A percentile compares a stretch with the other conserved stretches of the same genome.
Conservation (phyloP, 805 yeast species). For the Geotrichum ghanense region DNA sequence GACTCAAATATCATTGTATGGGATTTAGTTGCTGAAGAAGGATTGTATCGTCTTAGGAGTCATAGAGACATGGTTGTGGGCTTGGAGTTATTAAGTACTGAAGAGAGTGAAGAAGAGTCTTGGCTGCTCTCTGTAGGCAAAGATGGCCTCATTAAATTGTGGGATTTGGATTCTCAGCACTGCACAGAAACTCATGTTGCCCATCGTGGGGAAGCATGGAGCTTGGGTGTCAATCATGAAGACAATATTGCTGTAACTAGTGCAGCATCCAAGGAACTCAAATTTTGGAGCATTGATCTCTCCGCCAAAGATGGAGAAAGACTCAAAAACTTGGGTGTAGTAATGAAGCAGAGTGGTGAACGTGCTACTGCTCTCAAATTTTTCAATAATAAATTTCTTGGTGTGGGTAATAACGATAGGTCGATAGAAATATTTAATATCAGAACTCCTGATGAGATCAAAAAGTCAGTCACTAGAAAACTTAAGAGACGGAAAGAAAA, state of each 20-base stretch:
- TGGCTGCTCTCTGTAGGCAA: slow-evolving; percentile 70
- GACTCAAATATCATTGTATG: slow-evolving; percentile 81
- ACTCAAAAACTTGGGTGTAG: slow-evolving; percentile 47
- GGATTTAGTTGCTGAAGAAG: slow-evolving; percentile 92
- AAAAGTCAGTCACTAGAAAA: slow-evolving; percentile 66
- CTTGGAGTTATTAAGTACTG: slow-evolving; percentile 35
- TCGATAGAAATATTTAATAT: slow-evolving; percentile 71
- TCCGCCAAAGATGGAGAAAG: slow-evolving; percentile 39
- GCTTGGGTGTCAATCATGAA: slow-evolving; percentile 39
- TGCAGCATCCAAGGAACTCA: slow-evolving; percentile 71
- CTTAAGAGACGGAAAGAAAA: slow-evolving; percentile 60
- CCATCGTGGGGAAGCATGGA: slow-evolving; percentile 91
- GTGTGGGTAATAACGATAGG: slow-evolving; percentile 69
- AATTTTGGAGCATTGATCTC: slow-evolving; percentile 69
- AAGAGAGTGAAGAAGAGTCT: slow-evolving; percentile 33
- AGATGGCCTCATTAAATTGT: slow-evolving; percentile 83
- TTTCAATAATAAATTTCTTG: slow-evolving; percentile 39
- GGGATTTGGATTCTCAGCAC: slow-evolving; percentile 87
- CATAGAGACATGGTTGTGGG: slow-evolving; percentile 88
- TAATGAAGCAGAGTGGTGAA: slow-evolving; percentile 50
- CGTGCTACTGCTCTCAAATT: slow-evolving; percentile 55
- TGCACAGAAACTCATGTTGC: slow-evolving; percentile 93
- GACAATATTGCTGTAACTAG: slow-evolving; percentile 48
- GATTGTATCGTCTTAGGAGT: slow-evolving; percentile 74
- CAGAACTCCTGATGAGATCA: slow-evolving; percentile 64